phyloP scores from a whole-genome alignment of 192 early-diverging fungal genomes.

The Rhizophagus prolifer region DNA sequence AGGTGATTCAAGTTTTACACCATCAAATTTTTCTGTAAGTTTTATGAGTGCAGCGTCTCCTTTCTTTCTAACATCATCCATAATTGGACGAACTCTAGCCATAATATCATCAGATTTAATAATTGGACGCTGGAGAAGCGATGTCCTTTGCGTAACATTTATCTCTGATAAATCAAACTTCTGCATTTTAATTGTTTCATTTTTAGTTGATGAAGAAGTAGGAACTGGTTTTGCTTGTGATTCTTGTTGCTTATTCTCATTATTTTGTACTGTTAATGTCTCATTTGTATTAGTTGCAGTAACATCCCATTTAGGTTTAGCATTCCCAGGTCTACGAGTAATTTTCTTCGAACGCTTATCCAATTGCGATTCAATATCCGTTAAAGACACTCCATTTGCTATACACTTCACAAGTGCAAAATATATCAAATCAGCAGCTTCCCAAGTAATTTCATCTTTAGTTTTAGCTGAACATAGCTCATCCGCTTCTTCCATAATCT shows the following conservation, averaged over 20 bases:
- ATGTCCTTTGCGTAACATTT: constrained; percentile 45
- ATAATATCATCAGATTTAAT: constrained; percentile 89
- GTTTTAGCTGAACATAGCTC: constrained; percentile 82
- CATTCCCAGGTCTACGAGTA: constrained; percentile 84
- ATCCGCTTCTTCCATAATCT: constrained; percentile 95
- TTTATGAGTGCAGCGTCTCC: constrained; percentile 87
- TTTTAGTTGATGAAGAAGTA: constrained; percentile 35
- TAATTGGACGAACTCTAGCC: constrained; percentile 85
- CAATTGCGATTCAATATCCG: constrained; percentile 86
- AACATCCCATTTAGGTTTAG: constrained; percentile 79
- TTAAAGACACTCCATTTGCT: constrained; percentile 72
- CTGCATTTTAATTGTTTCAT: constrained; percentile 72
- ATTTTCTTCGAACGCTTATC: constrained; percentile 83
- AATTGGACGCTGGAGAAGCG: constrained; percentile 86
- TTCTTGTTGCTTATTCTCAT: constrained; percentile 13
- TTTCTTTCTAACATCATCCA: constrained; percentile 73
- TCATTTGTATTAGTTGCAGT: background rate
- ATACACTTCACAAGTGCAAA: constrained; percentile 91
- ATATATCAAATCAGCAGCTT: constrained; percentile 95
- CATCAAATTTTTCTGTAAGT: constrained; percentile 88
- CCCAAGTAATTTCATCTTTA: constrained; percentile 85
- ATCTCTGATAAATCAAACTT: constrained; percentile 59
- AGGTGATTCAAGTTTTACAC: constrained; percentile 65
- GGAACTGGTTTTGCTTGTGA: constrained; percentile 31
- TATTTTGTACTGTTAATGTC: background rate